These are phyloP conservation scores for Trichodelitschia bisporula DNA, from an alignment of 495 filamentous ascomycete species.

Conservation along the genomic window DNA sequence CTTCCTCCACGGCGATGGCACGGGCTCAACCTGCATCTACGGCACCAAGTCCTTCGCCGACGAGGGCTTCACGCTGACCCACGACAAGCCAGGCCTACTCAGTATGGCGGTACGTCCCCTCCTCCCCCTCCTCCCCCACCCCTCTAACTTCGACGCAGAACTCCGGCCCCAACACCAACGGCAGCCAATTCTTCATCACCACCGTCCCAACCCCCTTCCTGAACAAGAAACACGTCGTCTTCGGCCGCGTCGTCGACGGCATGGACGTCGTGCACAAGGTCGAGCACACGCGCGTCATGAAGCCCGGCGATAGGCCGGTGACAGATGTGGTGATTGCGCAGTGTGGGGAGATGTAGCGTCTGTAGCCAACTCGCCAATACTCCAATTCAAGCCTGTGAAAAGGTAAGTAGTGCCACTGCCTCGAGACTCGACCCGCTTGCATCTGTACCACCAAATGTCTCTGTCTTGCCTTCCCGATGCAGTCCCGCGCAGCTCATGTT, in stretches of 20 bases:
- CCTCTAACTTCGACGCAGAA: slow-evolving; percentile 27
- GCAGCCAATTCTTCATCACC: slow-evolving; percentile 94
- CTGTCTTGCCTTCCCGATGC: no score
- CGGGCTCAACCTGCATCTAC: slow-evolving; percentile 70
- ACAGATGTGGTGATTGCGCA: slow-evolving; percentile 65
- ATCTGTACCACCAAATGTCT: no score
- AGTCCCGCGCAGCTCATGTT: no score
- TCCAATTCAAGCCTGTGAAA: background rate
- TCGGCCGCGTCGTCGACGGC: slow-evolving; percentile 73
- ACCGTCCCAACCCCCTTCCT: slow-evolving; percentile 65
- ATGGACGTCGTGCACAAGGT: slow-evolving; percentile 79
- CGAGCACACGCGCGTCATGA: slow-evolving; percentile 54
- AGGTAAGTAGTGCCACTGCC: no score
- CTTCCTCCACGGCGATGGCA: slow-evolving; percentile 85
- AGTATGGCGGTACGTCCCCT: slow-evolving; percentile 64
- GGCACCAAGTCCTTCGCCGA: slow-evolving; percentile 58
- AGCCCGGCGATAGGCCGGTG: slow-evolving; percentile 52
- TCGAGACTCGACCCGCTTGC: no score
- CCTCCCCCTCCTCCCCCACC: background rate
- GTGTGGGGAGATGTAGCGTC: slow-evolving; percentile 36
- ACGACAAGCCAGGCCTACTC: slow-evolving; percentile 54
- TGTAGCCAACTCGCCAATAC: background rate
- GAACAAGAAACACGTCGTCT: slow-evolving; percentile 90
- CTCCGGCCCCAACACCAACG: slow-evolving; percentile 80
- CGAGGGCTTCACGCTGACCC: slow-evolving; percentile 66